Evolutionary conservation across 176 grass and related monocot species (phyloP).

Genomic region (Raddia guianensis): DNA sequence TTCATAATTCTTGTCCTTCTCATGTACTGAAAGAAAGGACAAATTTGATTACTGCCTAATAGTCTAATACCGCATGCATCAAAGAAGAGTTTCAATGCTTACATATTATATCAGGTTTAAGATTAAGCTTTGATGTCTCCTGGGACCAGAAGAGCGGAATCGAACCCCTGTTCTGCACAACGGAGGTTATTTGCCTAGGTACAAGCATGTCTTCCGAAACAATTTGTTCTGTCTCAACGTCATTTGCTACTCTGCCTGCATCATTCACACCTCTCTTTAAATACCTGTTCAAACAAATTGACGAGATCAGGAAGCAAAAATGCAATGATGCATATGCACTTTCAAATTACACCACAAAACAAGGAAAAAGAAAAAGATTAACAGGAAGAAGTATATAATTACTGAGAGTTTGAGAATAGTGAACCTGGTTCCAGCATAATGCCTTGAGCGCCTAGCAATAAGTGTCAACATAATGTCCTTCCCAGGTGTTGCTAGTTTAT

Average conservation of each 20-base stretch:
- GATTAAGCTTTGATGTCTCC: constrained; percentile 87
- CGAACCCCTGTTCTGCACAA: constrained; percentile 98
- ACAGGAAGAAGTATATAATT: constrained; percentile 5
- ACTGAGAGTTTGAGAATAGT: constrained; percentile 23
- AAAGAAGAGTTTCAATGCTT: constrained; percentile 49
- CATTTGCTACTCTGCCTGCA: constrained; percentile 92
- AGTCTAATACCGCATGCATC: background rate
- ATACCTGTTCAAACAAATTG: constrained; percentile 65
- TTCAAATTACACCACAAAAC: constrained; percentile 16
- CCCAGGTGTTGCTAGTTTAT: constrained; percentile 69
- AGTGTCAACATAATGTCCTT: constrained; percentile 86
- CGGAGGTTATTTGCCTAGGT: constrained; percentile 79
- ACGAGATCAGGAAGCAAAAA: constrained; percentile 14
- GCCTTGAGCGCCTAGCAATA: constrained; percentile 85
- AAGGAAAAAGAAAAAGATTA: background rate
- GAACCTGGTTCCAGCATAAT: constrained; percentile 95
- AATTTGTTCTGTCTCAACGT: constrained; percentile 99
- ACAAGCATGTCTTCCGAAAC: constrained; percentile 64
- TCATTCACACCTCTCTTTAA: constrained; percentile 93
- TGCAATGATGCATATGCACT: constrained; percentile 5
- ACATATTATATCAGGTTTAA: constrained; percentile 96
- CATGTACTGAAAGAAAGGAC: constrained; percentile 48
- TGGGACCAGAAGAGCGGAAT: constrained; percentile 99
- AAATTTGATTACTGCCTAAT: constrained; percentile 20
- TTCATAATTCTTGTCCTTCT: constrained; percentile 79